Evolutionary conservation across 306 rosid genomes (phyloP).

Genomic region (Gastrolobium villosum): DNA sequence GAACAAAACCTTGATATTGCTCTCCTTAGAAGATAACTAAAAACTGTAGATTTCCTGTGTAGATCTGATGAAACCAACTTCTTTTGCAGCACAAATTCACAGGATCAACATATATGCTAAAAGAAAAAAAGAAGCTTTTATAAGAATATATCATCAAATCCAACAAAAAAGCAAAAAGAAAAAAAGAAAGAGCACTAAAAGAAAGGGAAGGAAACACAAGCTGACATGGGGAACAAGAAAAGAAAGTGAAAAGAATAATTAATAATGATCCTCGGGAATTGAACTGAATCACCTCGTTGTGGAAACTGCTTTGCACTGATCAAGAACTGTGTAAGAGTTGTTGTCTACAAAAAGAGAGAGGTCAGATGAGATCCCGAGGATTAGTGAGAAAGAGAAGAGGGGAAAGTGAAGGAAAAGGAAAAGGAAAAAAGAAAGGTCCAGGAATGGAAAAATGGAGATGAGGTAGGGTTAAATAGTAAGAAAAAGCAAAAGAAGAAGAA

Average conservation of each 20-base stretch:
- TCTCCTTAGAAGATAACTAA: slow-evolving; percentile 7
- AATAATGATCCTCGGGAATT: slow-evolving; percentile 69
- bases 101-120: neutral
- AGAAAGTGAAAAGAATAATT: slow-evolving; percentile 22
- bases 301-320: neutral
- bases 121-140: neutral
- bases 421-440: slow-evolving; percentile 23
- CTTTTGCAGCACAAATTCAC: slow-evolving; percentile 42
- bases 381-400: slow-evolving; percentile 41
- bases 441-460: slow-evolving; percentile 65
- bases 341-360: slow-evolving; percentile 47
- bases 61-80: slow-evolving; percentile 65
- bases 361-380: slow-evolving; percentile 74
- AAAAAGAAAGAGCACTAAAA: slow-evolving; percentile 28
- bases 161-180: slow-evolving; percentile 44
- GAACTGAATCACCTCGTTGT: slow-evolving; percentile 46
- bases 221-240: slow-evolving; percentile 30
- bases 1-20: slow-evolving; percentile 55
- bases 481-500: slow-evolving; percentile 47
- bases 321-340: slow-evolving; percentile 35
- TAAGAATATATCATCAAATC: slow-evolving; percentile 22
- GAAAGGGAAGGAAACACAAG: slow-evolving; percentile 34
- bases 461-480: slow-evolving; percentile 67
- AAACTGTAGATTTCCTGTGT: slow-evolving; percentile 38
- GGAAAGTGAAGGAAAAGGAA: slow-evolving; percentile 37